phyloP scores from a whole-genome alignment of 2,329 filamentous ascomycete species.

The Ophiostoma sp. region DNA sequence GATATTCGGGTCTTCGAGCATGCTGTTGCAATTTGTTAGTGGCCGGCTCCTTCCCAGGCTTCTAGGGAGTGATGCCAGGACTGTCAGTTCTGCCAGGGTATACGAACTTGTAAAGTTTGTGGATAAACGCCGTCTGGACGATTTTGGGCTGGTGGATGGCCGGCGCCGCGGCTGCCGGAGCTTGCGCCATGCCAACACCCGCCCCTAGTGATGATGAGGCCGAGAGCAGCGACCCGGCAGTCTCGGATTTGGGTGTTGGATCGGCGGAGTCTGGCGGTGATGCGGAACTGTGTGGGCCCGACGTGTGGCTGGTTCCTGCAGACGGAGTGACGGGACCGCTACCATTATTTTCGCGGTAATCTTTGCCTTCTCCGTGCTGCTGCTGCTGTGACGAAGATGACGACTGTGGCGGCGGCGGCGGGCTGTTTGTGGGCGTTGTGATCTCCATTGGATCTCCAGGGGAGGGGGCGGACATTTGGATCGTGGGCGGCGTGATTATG shows the following conservation, averaged over 20 bases:
- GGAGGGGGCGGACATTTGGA: constrained; percentile 54
- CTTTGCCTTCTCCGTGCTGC: not conserved
- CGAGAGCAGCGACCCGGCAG: constrained; percentile 32
- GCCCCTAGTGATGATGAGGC: constrained; percentile 31
- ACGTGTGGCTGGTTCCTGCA: not conserved
- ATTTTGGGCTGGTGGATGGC: constrained; percentile 92
- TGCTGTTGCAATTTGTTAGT: constrained; percentile 49
- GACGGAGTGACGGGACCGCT: not conserved
- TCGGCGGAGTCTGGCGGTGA: constrained; percentile 21
- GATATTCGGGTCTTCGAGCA: constrained; percentile 91
- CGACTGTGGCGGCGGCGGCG: constrained; percentile 37
- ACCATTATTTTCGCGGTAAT: not conserved
- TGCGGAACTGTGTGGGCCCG: constrained; percentile 8
- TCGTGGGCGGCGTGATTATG: constrained; percentile 50
- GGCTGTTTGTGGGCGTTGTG: constrained; percentile 47
- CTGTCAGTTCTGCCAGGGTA: too few relatives aligned
- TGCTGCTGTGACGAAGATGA: constrained; percentile 1
- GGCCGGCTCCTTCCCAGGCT: too few relatives aligned
- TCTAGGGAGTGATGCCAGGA: too few relatives aligned
- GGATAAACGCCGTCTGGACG: constrained; percentile 96
- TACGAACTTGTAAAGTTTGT: constrained; percentile 89
- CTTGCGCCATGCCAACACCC: constrained; percentile 26
- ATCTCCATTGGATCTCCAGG: constrained; percentile 58
- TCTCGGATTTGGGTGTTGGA: constrained; percentile 34
- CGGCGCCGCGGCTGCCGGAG: constrained; percentile 52